phyloP scores from a whole-genome alignment of 495 filamentous ascomycete species.

The Hypomontagnella submonticulosa region DNA sequence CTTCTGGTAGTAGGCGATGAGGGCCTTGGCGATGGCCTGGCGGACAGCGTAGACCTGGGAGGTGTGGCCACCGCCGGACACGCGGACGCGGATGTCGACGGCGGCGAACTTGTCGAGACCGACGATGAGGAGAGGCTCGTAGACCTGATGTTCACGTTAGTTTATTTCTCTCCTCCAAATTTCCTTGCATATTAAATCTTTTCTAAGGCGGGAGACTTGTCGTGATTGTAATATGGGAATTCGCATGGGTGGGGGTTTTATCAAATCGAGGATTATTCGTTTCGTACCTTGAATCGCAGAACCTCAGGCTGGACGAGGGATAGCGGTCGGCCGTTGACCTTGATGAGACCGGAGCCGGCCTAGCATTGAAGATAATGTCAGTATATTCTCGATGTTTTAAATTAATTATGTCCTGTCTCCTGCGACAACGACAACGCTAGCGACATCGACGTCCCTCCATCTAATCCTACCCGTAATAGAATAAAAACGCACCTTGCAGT shows the following conservation, averaged over 20 bases:
- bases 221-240: neutral
- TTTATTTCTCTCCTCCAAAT: conserved; percentile 8
- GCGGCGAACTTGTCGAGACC: conserved; percentile 95
- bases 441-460: conserved; percentile 5
- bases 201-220: neutral
- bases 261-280: conserved; percentile 17
- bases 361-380: conserved; percentile 53
- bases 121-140: conserved; percentile 96
- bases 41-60: conserved; percentile 99
- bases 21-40: conserved; percentile 97
- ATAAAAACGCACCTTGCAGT: conserved; percentile 81
- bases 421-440: neutral
- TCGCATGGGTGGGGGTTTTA: conserved; percentile 19
- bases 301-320: conserved; percentile 93
- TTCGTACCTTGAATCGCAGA: conserved; percentile 90
- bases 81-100: conserved; percentile 97
- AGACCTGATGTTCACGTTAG: conserved; percentile 67
- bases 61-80: conserved; percentile 95
- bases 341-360: conserved; percentile 93
- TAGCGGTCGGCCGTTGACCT: conserved; percentile 97
- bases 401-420: neutral
- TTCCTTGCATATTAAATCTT: neutral
- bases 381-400: conserved; percentile 3
- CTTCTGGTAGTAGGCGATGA: conserved; percentile 99
- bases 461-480: neutral